Evolutionary conservation across 257 asterid species (phyloP).

Genomic region (Leonotis leonurus): DNA sequence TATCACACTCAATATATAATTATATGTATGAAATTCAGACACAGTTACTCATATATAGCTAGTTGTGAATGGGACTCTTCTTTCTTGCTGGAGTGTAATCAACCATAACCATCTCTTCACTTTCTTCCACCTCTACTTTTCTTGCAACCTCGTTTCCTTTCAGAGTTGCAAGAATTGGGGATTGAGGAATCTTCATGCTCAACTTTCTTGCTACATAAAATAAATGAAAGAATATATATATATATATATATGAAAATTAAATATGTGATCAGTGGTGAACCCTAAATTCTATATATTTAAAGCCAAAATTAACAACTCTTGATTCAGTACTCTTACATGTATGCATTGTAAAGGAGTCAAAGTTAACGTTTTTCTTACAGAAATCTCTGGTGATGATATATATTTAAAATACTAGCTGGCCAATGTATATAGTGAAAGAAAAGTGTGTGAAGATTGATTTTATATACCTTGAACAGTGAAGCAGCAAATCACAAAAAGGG

Average conservation of each 20-base stretch:
- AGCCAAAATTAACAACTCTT: no score
- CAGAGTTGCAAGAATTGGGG: not conserved
- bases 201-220: constrained; percentile 19
- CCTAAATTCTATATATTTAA: not conserved
- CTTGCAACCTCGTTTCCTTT: not conserved
- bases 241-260: no score
- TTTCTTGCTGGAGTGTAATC: constrained; percentile 31
- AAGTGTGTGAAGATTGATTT: not conserved
- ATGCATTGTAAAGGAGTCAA: no score
- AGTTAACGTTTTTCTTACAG: no score
- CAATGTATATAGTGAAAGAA: no score
- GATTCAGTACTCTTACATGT: no score
- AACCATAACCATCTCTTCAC: constrained; percentile 9
- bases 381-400: no score
- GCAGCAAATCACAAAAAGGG: constrained; percentile 24
- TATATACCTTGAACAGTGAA: constrained; percentile 19
- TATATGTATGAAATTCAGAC: not conserved
- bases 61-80: constrained; percentile 36
- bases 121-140: constrained; percentile 4
- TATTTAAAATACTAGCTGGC: no score
- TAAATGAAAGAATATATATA: no score
- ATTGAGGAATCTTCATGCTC: constrained; percentile 1
- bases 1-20: no score
- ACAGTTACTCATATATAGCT: no score
- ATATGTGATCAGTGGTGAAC: no score